Evolutionary conservation across 257 asterid species (phyloP).

Genomic region (Forsythia viridissima): DNA sequence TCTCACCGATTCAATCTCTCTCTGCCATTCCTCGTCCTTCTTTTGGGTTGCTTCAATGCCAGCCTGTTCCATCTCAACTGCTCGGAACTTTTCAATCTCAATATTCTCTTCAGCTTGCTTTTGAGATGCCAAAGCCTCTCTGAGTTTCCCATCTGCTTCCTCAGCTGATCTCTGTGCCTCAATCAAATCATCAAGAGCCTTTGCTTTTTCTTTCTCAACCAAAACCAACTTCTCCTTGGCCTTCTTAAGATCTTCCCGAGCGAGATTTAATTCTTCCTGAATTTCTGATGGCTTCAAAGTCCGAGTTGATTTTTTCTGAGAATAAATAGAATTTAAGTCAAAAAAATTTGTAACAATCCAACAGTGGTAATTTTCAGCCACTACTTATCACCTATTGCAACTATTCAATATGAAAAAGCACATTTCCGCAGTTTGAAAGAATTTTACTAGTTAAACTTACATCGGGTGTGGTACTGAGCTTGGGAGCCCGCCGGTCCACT

Average conservation of each 20-base stretch:
- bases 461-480: conserved; percentile 67
- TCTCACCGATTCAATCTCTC: conserved; percentile 73
- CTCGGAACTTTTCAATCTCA: conserved; percentile 86
- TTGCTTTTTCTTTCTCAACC: conserved; percentile 75
- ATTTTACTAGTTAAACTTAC: conserved; percentile 42
- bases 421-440: neutral
- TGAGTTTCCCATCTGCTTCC: conserved; percentile 83
- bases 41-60: conserved; percentile 81
- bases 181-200: conserved; percentile 72
- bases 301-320: conserved; percentile 71
- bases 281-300: conserved; percentile 60
- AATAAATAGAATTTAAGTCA: conserved; percentile 15
- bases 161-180: conserved; percentile 69
- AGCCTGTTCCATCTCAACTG: conserved; percentile 89
- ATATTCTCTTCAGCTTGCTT: conserved; percentile 84
- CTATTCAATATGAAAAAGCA: conserved; percentile 9
- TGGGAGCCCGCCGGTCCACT: conserved; percentile 58
- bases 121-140: conserved; percentile 78
- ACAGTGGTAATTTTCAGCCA: conserved; percentile 10
- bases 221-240: conserved; percentile 67
- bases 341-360: conserved; percentile 16
- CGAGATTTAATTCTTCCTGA: conserved; percentile 60
- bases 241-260: conserved; percentile 81
- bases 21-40: conserved; percentile 83
- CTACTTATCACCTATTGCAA: conserved; percentile 9